A percentile compares a stretch with the other conserved stretches of the same genome.
These are phyloP conservation scores for Vaccinium corymbosum DNA, from an alignment of 148 eudicot species.

Conservation along the genomic window DNA sequence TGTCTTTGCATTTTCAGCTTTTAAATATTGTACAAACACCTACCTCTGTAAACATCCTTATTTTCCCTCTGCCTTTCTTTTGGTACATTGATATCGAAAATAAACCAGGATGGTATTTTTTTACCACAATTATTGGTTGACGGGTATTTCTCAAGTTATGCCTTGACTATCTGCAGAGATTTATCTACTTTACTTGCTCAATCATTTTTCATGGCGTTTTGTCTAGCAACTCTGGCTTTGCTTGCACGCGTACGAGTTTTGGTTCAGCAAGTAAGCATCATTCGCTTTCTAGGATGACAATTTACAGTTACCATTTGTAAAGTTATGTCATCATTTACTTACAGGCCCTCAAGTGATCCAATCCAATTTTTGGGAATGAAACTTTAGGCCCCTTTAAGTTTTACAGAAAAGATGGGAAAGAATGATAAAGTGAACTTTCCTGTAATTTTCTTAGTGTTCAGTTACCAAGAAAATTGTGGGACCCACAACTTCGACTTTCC, in stretches of 20 bases:
- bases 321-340: background rate
- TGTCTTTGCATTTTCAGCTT: background rate
- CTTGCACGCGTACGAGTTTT: slow-evolving; percentile 87
- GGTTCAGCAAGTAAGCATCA: slow-evolving; percentile 79
- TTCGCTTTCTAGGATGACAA: background rate
- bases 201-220: slow-evolving; percentile 83
- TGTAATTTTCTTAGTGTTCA: no score
- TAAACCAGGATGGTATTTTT: background rate
- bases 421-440: no score
- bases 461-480: no score
- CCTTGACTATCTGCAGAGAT: slow-evolving; percentile 48
- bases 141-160: background rate
- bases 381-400: background rate
- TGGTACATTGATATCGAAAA: background rate
- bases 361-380: background rate
- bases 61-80: background rate
- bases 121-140: background rate
- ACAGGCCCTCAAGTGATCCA: background rate
- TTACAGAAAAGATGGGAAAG: no score
- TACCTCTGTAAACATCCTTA: background rate
- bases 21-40: background rate
- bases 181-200: slow-evolving; percentile 84
- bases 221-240: slow-evolving; percentile 63
- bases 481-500: no score
- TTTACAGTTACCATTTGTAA: background rate